Evolutionary conservation across 75 land plant species (phyloP).

Genomic region (Adiantum capillusveneris): DNA sequence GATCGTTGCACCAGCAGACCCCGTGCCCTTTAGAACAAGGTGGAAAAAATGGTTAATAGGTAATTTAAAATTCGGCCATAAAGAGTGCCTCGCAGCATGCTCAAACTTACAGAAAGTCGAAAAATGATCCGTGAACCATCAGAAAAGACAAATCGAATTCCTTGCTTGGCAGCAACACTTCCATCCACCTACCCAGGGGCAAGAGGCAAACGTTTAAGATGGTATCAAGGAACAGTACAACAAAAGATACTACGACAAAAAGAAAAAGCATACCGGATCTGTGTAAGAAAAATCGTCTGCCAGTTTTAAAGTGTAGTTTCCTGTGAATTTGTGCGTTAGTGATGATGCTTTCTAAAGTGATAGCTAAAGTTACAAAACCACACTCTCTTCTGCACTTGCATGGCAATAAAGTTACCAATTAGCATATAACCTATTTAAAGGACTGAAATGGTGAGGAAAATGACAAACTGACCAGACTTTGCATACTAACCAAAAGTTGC

Average conservation of each 20-base stretch:
- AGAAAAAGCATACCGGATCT: constrained; percentile 78
- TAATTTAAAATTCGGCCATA: too few species aligned
- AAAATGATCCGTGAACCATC: constrained; percentile 94
- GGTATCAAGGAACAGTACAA: too few species aligned
- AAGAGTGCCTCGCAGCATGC: too few species aligned
- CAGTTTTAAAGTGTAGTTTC: constrained; percentile 57
- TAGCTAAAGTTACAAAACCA: too few species aligned
- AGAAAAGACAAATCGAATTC: constrained; percentile 79
- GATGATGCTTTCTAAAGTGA: too few species aligned
- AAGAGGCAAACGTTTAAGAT: too few species aligned
- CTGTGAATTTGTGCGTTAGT: constrained; percentile 18
- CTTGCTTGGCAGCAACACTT: constrained; percentile 81
- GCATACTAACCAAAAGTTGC: constrained; percentile 67
- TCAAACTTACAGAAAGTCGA: constrained; percentile 68
- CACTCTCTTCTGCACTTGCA: too few species aligned
- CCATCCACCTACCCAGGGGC: constrained; percentile 71
- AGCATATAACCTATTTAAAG: too few species aligned
- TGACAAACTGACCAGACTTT: too few species aligned
- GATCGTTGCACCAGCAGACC: constrained; percentile 92
- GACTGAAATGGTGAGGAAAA: too few species aligned
- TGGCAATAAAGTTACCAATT: too few species aligned
- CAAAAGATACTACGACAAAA: too few species aligned
- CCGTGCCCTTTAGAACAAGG: constrained; percentile 63
- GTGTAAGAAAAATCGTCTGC: constrained; percentile 82
- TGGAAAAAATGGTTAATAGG: neutral